Evolutionary conservation across 2,329 filamentous ascomycete species (phyloP).

Genomic region (Cercospora sp.): DNA sequence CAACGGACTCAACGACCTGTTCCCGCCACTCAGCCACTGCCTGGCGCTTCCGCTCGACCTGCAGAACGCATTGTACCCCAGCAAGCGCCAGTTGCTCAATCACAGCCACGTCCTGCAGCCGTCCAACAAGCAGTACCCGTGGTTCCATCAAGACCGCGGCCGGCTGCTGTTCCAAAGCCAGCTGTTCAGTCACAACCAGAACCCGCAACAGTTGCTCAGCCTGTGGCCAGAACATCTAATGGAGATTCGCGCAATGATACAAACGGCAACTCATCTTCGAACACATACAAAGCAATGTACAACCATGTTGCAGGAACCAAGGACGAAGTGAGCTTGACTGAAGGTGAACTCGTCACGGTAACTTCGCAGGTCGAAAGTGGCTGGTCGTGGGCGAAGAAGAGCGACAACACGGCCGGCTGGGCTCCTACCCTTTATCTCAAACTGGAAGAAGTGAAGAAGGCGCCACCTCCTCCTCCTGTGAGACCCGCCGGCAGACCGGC

Average conservation of each 20-base stretch:
- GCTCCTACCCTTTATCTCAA: constrained; percentile 79
- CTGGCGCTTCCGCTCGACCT: constrained; percentile 33
- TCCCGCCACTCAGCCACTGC: constrained; percentile 48
- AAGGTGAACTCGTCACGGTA: constrained; percentile 81
- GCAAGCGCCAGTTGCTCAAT: constrained; percentile 12
- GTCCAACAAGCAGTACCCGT: not conserved
- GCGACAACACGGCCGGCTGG: constrained; percentile 75
- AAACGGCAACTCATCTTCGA: too few species aligned
- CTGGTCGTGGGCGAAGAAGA: constrained; percentile 91
- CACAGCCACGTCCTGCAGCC: not conserved
- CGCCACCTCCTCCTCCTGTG: constrained; percentile 58
- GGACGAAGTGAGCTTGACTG: constrained; percentile 79
- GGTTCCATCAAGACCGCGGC: not conserved
- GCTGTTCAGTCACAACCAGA: constrained; percentile 58
- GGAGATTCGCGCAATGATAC: not conserved
- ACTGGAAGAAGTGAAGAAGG: constrained; percentile 70
- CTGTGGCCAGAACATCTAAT: not conserved
- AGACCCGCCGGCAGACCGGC: constrained; percentile 47
- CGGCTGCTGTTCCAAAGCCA: constrained; percentile 35
- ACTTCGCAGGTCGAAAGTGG: constrained; percentile 95
- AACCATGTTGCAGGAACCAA: constrained; percentile 83
- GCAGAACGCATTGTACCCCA: constrained; percentile 35
- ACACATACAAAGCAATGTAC: constrained; percentile 83
- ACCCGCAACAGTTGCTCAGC: constrained; percentile 39
- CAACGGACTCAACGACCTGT: constrained; percentile 49